Evolutionary conservation across 805 yeast species (phyloP), one percentile per base, ranked within the genome.

Genomic region (Lipomyces sp.): DNA sequence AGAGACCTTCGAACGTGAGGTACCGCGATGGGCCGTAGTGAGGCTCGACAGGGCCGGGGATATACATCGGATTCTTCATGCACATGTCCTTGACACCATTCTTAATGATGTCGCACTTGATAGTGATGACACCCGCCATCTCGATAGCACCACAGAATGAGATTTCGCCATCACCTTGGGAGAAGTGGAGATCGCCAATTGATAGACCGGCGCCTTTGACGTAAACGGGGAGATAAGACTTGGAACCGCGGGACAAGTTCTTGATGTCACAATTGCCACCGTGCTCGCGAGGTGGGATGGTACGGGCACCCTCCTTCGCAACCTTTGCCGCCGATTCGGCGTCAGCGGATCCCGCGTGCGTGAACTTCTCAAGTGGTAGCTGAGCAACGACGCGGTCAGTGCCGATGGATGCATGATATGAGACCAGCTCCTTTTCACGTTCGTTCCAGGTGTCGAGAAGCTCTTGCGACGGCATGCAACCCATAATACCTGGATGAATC

Each of bases 211-310:
- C 86, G 5, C 86, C 86, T 34, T 74, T 73, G 34, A 83, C 80
- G 72, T 83, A 76, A 32, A 81, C 83, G 2, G 86, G 86, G 55
- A 83, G 75, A 67, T 81, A 83, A 39, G 80, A 80, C 66, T 81
- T 82, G 11, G 86, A 81, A 4, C 86, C 86, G 57, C 84, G 73
- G 3, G 85, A 80, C 32, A 83, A 74, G 66, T 82, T 82, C 73
- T 83, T 83, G 71, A 83, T 83, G 67, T 83, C 86, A 73, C 85
- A 83, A 71, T 83, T 83, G 11, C 86, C 86, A 11, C 86, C 86
- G 72, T 83, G 78, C 75, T 83, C 86, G 35, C 72, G 72, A 83
- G 85, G 69, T 29, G 86, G 86, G 63, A 83, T 82, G 2, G 86
- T 83, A 51, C 86, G 77, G 6, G 85, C 85, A n/a, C 86, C 86